phyloP scores from a whole-genome alignment of 2,329 filamentous ascomycete species.

The Teratosphaeria viscida region DNA sequence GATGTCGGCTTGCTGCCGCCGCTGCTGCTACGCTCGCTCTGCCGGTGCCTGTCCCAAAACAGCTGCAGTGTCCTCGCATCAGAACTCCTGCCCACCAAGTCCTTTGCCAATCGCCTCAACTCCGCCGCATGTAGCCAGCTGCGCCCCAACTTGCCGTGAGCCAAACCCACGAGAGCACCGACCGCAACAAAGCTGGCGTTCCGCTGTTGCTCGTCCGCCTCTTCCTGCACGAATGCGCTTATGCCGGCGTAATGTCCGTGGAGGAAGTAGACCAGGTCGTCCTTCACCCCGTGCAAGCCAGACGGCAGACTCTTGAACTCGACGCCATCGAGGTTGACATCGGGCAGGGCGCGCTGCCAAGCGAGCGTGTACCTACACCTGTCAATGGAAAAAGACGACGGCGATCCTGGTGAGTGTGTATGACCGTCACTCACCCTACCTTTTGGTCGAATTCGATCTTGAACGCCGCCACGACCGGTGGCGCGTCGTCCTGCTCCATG shows the following conservation, averaged over 20 bases:
- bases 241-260: constrained; percentile 72
- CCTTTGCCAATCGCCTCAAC: constrained; percentile 66
- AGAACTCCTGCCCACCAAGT: constrained; percentile 50
- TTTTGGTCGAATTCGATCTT: constrained; percentile 28
- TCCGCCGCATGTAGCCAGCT: constrained; percentile 78
- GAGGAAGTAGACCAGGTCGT: constrained; percentile 87
- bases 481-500: constrained; percentile 8
- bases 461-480: constrained; percentile 26
- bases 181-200: constrained; percentile 91
- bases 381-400: no score
- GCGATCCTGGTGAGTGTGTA: no score
- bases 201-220: constrained; percentile 66
- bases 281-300: constrained; percentile 75
- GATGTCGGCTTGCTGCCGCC: constrained; percentile 2
- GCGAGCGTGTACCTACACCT: constrained; percentile 55
- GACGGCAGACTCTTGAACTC: constrained; percentile 96
- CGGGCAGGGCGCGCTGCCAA: constrained; percentile 67
- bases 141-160: constrained; percentile 72
- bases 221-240: constrained; percentile 80
- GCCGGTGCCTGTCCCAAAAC: constrained; percentile 63
- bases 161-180: constrained; percentile 79
- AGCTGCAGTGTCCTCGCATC: constrained; percentile 57
- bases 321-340: constrained; percentile 62
- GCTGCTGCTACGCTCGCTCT: constrained; percentile 17
- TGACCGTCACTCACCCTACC: constrained; percentile 15